Evolutionary conservation across 495 filamentous ascomycete genomes (phyloP), one percentile per base, ranked within the genome.

Genomic region (Aspergillus heteromorphus): DNA sequence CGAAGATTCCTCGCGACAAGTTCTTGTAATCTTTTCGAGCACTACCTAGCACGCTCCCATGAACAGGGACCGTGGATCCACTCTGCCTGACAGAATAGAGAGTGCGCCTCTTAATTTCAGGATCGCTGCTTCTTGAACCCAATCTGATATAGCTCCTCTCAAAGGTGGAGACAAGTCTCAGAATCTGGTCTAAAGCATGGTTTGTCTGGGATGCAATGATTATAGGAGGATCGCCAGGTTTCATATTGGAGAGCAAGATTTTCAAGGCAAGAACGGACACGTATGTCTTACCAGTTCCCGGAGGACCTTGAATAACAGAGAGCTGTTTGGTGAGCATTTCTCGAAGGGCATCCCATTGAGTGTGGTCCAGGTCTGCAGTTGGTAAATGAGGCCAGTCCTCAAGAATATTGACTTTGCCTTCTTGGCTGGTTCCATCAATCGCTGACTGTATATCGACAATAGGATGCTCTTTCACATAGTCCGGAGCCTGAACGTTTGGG

Each of bases 161-260:
- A 48, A 85, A 84, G 1, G 72, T 53, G 1, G 86, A 74, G 18
- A 96, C 71, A 45, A 87, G 82, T 4, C 70, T 72, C 13, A 98
- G 75, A 1, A 97, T 69, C 61, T 96, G 93, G 59, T 97, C 92
- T 0, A 97, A 68, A 0, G 93, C 92, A 68, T 98, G 91, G 55
- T 98, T 98, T 2, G 92, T 97, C 58, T 97, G 88, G 20, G 89
- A 88, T 0, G 90, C 78, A 6, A 95, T 73, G 19, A 95, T 75
- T 30, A 96, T 84, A 13, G 88, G 88, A 18, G 87, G 84, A 65
- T 88, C 79, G 8, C 71, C 71, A 1, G 63, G 52, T n/a, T 55
- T 53, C 73, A 83, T 79, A 51, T 87, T 89, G 1, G 74, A 64
- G 0, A 96, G 69, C 48, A 95, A 65, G 4, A 87, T 73, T 41